Base-by-base conservation (phyloP, 2,329 filamentous ascomycete genomes). In the Cadophora malorum region DNA sequence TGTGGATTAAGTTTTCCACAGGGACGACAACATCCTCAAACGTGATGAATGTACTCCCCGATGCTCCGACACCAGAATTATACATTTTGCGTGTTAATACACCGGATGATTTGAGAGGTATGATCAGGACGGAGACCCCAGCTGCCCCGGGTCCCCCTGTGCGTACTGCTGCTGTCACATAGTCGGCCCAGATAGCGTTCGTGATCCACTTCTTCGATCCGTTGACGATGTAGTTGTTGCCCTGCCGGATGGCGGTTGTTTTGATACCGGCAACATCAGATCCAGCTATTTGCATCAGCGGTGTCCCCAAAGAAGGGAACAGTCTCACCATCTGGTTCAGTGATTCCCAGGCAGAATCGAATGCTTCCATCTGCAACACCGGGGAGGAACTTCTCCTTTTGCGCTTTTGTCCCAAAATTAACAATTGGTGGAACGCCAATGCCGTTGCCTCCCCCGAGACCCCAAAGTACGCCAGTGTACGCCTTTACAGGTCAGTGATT, bases 121-220 rank as follows among this genome's bases (percentile, higher is more conserved):
- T 86, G 3, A 90, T 84, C 1, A 90, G 77, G 1, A 89, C 80
- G 0, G 86, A 87, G 35, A 90, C 81, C 4, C 87, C 87, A 1
- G 74, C 73, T 63, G 81, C 81, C 12, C 87, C 87, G 0, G 82
- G 77, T 0, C 82, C 84, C 4, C 86, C 86, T 0, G 87, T 90
- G 7, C 87, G 81, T 5, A 89, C 87, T 1, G 88, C 88, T 14
- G 88, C 86, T 0, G 88, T 88, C 76, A 86, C 85, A 75, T 88
- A 87, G 60, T 87, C 83, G 14, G 88, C 85, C 81, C 83, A 88
- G 1, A 86, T 83, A 16, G 82, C 85, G 58, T 87, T 87, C 0
- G 89, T 90, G 71, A 91, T 90, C 87, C 88, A 90, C 76, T 90
- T 90, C 81, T 91, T 91, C 62, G 84, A 83, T 0, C 88, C 89